Percentiles rank a stretch among this genome's conserved stretches.
These are phyloP conservation scores for Cantharellus cinnabarinus DNA, from an alignment of 768 basidiomycete genomes.

Conservation along the genomic window DNA sequence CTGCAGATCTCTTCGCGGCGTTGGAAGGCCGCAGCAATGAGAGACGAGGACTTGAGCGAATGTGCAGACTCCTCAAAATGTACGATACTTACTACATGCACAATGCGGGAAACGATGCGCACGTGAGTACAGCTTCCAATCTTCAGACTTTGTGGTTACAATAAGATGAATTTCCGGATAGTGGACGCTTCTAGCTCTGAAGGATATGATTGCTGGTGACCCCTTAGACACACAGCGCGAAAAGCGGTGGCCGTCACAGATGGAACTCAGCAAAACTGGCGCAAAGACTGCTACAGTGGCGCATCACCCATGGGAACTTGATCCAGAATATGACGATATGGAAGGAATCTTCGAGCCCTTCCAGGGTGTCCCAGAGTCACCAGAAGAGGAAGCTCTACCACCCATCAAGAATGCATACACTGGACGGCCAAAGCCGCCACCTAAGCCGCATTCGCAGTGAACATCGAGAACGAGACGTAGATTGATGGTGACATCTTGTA, in stretches of 20 bases:
- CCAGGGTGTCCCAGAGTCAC: background rate
- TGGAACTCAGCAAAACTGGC: slow-evolving; percentile 1
- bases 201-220: slow-evolving; percentile 53
- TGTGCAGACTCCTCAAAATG: slow-evolving; percentile 44
- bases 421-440: no score
- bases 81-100: slow-evolving; percentile 33
- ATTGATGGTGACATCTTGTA: no score
- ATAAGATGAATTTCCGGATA: slow-evolving; percentile 13
- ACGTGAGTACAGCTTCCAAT: slow-evolving; percentile 26
- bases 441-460: no score
- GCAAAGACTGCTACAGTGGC: slow-evolving; percentile 5
- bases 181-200: slow-evolving; percentile 51
- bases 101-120: slow-evolving; percentile 77
- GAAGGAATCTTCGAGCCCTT: slow-evolving; percentile 6
- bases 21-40: slow-evolving; percentile 42
- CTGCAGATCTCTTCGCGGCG: slow-evolving; percentile 52
- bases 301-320: slow-evolving; percentile 5
- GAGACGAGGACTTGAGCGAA: slow-evolving; percentile 34
- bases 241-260: slow-evolving; percentile 43
- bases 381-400: no score
- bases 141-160: background rate
- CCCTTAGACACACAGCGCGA: slow-evolving; percentile 58
- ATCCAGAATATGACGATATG: slow-evolving; percentile 9
- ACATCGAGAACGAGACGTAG: no score
- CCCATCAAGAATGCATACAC: no score